Evolutionary conservation across 2,329 filamentous ascomycete genomes (phyloP).

Genomic region (Cercospora canescens): DNA sequence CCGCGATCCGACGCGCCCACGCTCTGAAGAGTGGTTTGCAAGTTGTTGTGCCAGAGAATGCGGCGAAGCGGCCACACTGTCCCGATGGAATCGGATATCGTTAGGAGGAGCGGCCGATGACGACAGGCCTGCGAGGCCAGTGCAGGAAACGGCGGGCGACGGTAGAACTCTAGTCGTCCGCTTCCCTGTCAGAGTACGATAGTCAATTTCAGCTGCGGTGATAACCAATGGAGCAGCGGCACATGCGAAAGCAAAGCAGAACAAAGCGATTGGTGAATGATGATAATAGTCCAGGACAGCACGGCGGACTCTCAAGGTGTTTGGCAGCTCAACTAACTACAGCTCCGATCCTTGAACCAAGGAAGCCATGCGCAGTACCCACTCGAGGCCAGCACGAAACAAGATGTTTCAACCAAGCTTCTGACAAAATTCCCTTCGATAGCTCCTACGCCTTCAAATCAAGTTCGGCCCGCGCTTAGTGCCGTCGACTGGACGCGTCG

Average conservation of each 20-base stretch:
- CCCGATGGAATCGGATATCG: not conserved
- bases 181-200: not conserved
- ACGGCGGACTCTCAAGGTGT: not conserved
- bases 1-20: not conserved
- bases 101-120: not conserved
- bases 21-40: not conserved
- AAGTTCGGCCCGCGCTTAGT: not conserved
- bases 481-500: constrained; percentile 4
- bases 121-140: not conserved
- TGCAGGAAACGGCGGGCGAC: not conserved
- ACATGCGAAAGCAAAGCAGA: not conserved
- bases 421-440: not conserved
- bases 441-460: not conserved
- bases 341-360: not conserved
- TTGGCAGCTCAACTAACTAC: not conserved
- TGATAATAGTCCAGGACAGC: not conserved
- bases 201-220: not conserved
- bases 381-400: not conserved
- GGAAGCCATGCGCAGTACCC: not conserved
- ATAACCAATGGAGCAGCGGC: not conserved
- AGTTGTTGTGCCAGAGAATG: not conserved
- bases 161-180: not conserved
- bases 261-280: not conserved
- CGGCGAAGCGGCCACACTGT: not conserved
- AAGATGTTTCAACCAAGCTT: not conserved